Evolutionary conservation across 176 grass and related monocot genomes (phyloP), one percentile per base, ranked within the genome.

Genomic region (Musa itinerans): DNA sequence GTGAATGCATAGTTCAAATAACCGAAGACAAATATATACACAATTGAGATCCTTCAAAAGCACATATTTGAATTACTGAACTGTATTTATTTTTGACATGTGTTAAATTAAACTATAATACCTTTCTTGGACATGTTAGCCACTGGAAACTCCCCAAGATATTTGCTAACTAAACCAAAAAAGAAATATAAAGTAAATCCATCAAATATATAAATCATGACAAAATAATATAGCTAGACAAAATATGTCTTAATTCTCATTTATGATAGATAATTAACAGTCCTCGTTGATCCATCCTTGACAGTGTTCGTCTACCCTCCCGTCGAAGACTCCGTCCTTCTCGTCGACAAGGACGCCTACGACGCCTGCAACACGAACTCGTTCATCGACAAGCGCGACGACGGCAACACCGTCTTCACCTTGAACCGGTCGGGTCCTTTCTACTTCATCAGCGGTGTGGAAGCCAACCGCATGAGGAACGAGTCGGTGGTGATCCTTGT

Each of bases 61-160:
- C 10, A 70, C 50, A 50, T 50, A 48, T 20, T 51, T 11, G 50
- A 70, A 50, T 20, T n/a, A 50, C 10, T 9, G 20, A 50, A 11
- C 7, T 20, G 10, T 20, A 10, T 50, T 70, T n/a, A 34, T 34
- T 34, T 34, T 34, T 34, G 3, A 34, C 3, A 34, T 34, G 29
- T 51, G 21, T 7, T n/a, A 8, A 50, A 49, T 12, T 50, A 49
- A 19, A n/a, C 29, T 67, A 29, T 8, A 70, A 20, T 70, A 96
- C 95, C 91, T 88, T 99, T 83, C 95, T 89, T 85, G 95, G 91
- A 63, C 95, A 99, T 50, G 95, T 88, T 80, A 99, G 76, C 86
- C 95, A 94, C 15, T 81, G 90, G 80, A 87, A 99, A 82, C 17
- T 85, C 7, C 95, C 91, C 91, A 99, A 86, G 79, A 88, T 79